phyloP scores from a whole-genome alignment of 179 eudicot genomes.

The Amaranthus tricolor region DNA sequence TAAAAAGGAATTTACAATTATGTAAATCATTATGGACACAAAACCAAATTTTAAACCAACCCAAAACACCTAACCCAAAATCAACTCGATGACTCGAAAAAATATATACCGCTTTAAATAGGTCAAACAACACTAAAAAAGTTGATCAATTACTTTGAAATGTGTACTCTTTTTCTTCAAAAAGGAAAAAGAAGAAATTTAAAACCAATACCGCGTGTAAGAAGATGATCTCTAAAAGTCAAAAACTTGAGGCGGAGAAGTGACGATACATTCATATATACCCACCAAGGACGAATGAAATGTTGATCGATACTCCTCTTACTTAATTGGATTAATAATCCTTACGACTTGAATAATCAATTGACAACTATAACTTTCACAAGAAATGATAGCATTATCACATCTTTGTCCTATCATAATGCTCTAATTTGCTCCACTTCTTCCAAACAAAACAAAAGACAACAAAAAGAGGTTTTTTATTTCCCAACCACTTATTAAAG shows the following conservation, averaged over 20 bases:
- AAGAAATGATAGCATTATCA: conserved; percentile 14
- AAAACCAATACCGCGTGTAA: neutral
- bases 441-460: neutral
- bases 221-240: neutral
- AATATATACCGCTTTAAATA: too few species aligned
- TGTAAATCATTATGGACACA: too few species aligned
- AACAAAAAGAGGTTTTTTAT: neutral
- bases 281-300: neutral
- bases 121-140: neutral
- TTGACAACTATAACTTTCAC: neutral
- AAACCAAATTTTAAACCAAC: too few species aligned
- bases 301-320: too few species aligned
- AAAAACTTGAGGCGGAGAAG: conserved; percentile 13
- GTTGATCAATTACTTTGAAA: neutral
- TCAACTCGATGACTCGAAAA: too few species aligned
- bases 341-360: too few species aligned
- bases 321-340: too few species aligned
- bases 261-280: neutral
- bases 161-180: neutral
- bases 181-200: neutral
- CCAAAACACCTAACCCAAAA: too few species aligned
- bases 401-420: neutral
- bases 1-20: too few species aligned
- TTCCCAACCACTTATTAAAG: neutral
- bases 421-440: neutral